Percentiles rank a stretch among this genome's conserved stretches.
Evolutionary conservation across 768 basidiomycete genomes (phyloP).

Genomic region (Trametes gibbosa): DNA sequence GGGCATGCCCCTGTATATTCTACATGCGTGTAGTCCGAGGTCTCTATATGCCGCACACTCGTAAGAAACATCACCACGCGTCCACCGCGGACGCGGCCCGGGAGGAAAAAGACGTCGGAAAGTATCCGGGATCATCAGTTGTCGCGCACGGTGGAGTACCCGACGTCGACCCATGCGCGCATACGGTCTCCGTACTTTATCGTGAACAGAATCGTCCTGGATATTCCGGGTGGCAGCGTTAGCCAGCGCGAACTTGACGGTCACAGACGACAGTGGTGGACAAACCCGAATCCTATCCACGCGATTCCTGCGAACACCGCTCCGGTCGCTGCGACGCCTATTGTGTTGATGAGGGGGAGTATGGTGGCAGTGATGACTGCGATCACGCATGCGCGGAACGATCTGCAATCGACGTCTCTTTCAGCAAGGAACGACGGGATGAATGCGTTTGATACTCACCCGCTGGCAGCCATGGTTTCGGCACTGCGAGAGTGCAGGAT

Average conservation of each 20-base stretch:
- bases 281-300: constrained; percentile 50
- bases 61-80: background rate
- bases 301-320: constrained; percentile 43
- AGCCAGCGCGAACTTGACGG: too few relatives aligned
- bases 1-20: too few relatives aligned
- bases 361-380: constrained; percentile 43
- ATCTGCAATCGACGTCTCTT: constrained; percentile 32
- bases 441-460: constrained; percentile 37
- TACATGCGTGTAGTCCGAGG: too few relatives aligned
- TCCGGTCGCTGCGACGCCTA: constrained; percentile 52
- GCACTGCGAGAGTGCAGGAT: constrained; percentile 58
- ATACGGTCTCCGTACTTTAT: constrained; percentile 56
- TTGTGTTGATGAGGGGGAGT: constrained; percentile 50
- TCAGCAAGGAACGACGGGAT: background rate
- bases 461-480: constrained; percentile 55
- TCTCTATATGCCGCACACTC: too few relatives aligned
- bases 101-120: background rate
- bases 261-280: too few relatives aligned
- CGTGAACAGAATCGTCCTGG: constrained; percentile 49
- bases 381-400: constrained; percentile 44
- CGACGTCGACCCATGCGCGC: constrained; percentile 55
- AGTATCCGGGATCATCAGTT: constrained; percentile 4
- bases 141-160: constrained; percentile 41
- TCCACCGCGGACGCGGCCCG: background rate
- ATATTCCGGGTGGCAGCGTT: too few relatives aligned